Percentiles rank a stretch among this genome's conserved stretches.
phyloP scores from a whole-genome alignment of 148 eudicot species.

The Amaranthus hypochondriacus region DNA sequence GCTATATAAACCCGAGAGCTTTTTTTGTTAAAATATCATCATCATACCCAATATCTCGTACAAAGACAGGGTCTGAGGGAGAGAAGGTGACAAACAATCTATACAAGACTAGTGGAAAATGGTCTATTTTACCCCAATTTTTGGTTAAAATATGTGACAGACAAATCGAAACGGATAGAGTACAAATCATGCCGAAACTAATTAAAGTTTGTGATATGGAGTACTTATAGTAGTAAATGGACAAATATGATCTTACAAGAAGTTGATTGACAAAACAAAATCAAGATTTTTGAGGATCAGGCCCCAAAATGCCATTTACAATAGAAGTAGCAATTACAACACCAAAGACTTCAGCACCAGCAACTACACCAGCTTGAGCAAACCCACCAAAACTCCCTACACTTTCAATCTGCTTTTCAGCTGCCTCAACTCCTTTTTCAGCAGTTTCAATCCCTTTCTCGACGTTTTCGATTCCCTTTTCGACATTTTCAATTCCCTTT shows the following conservation, averaged over 20 bases:
- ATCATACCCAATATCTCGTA: too few species aligned
- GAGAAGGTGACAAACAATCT: too few species aligned
- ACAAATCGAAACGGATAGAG: too few species aligned
- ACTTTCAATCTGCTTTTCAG: slow-evolving; percentile 19
- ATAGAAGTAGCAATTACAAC: slow-evolving; percentile 61
- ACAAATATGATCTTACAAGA: background rate
- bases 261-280: background rate
- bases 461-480: slow-evolving; percentile 44
- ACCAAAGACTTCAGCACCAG: slow-evolving; percentile 69
- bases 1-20: too few species aligned
- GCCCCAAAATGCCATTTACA: slow-evolving; percentile 76
- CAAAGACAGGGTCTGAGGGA: too few species aligned
- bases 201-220: too few species aligned
- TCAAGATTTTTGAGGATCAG: slow-evolving; percentile 47
- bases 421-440: slow-evolving; percentile 35
- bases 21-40: too few species aligned
- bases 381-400: slow-evolving; percentile 38
- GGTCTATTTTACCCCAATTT: too few species aligned
- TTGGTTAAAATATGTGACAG: too few species aligned
- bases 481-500: slow-evolving; percentile 37
- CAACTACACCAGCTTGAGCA: slow-evolving; percentile 68
- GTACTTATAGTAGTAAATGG: too few species aligned
- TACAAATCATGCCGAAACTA: too few species aligned
- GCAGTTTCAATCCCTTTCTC: slow-evolving; percentile 46
- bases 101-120: too few species aligned